phyloP scores from a whole-genome alignment of 2,329 filamentous ascomycete species.

The Sarocladium brachiariae region DNA sequence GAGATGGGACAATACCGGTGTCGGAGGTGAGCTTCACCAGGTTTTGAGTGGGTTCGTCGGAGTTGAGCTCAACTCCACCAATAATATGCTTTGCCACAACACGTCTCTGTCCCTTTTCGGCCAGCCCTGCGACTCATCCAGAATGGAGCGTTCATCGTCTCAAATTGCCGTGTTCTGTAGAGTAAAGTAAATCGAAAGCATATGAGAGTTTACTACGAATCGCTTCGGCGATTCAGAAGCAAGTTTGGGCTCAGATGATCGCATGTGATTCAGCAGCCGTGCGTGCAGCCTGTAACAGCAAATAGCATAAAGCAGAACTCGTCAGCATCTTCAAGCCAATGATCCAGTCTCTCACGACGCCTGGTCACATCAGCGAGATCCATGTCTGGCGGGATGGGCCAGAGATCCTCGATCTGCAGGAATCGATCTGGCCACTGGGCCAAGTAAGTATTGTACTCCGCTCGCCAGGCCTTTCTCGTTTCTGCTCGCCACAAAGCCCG shows the following conservation, averaged over 20 bases:
- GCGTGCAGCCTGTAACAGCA: conserved; percentile 38
- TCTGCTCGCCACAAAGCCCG: conserved; percentile 36
- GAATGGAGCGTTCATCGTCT: too few relatives aligned
- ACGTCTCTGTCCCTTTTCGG: too few relatives aligned
- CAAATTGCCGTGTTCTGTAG: too few relatives aligned
- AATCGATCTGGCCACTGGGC: conserved; percentile 32
- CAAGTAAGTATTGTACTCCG: conserved; percentile 34
- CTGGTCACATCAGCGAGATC: conserved; percentile 22
- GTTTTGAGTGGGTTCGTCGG: too few relatives aligned
- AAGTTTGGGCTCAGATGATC: too few relatives aligned
- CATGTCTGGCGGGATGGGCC: conserved; percentile 30
- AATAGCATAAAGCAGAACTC: conserved; percentile 49
- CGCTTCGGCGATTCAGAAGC: too few relatives aligned
- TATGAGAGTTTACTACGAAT: too few relatives aligned
- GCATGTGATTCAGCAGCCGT: conserved; percentile 20
- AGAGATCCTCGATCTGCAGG: conserved; percentile 44
- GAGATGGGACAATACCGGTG: too few relatives aligned
- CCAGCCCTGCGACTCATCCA: too few relatives aligned
- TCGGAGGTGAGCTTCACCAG: too few relatives aligned
- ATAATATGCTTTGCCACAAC: not conserved
- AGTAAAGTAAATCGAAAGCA: too few relatives aligned
- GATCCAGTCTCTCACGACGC: conserved; percentile 33
- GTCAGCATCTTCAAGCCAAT: conserved; percentile 44
- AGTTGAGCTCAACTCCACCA: conserved; percentile 3
- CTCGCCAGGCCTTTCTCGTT: conserved; percentile 33